Percentiles rank a stretch among this genome's conserved stretches.
These are phyloP conservation scores for Trichoderma endophyticum DNA, from an alignment of 2,329 filamentous ascomycete species.

Conservation along the genomic window DNA sequence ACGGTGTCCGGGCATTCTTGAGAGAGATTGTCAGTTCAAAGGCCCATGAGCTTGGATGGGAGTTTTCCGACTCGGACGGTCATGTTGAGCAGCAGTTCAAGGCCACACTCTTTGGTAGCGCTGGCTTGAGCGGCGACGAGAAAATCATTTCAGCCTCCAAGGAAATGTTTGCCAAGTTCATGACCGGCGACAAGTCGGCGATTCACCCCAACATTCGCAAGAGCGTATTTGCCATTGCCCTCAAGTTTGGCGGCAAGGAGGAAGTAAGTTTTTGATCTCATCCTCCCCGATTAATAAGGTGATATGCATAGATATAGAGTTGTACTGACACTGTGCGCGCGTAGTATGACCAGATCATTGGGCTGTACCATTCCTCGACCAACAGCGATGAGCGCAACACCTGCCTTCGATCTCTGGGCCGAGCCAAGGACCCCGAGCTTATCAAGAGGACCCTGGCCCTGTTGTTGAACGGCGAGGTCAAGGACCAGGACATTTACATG, in stretches of 20 bases:
- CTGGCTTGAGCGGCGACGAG: slow-evolving; percentile 77
- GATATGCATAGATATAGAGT: not conserved
- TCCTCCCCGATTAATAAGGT: not conserved
- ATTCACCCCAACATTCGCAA: slow-evolving; percentile 89
- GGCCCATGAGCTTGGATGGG: slow-evolving; percentile 85
- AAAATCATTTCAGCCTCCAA: slow-evolving; percentile 74
- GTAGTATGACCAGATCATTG: slow-evolving; percentile 71
- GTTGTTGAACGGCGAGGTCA: slow-evolving; percentile 75
- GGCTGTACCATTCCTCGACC: slow-evolving; percentile 70
- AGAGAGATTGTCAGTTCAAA: slow-evolving; percentile 72
- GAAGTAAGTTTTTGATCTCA: slow-evolving; percentile 53
- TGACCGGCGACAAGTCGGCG: slow-evolving; percentile 71
- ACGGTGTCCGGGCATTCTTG: slow-evolving; percentile 81
- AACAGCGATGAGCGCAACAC: slow-evolving; percentile 84
- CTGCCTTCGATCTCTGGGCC: slow-evolving; percentile 77
- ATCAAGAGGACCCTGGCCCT: slow-evolving; percentile 78
- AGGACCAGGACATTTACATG: slow-evolving; percentile 92
- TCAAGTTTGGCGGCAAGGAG: slow-evolving; percentile 80
- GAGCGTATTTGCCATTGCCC: slow-evolving; percentile 79
- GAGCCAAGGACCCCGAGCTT: slow-evolving; percentile 71
- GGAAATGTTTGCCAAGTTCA: slow-evolving; percentile 87
- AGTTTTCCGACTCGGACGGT: slow-evolving; percentile 77
- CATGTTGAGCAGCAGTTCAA: slow-evolving; percentile 96
- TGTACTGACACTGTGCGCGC: slow-evolving; percentile 19
- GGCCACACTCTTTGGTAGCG: slow-evolving; percentile 79